A percentile compares a stretch with the other conserved stretches of the same genome.
Evolutionary conservation across 2,329 filamentous ascomycete species (phyloP).

Genomic region (Trichophyton equinum): DNA sequence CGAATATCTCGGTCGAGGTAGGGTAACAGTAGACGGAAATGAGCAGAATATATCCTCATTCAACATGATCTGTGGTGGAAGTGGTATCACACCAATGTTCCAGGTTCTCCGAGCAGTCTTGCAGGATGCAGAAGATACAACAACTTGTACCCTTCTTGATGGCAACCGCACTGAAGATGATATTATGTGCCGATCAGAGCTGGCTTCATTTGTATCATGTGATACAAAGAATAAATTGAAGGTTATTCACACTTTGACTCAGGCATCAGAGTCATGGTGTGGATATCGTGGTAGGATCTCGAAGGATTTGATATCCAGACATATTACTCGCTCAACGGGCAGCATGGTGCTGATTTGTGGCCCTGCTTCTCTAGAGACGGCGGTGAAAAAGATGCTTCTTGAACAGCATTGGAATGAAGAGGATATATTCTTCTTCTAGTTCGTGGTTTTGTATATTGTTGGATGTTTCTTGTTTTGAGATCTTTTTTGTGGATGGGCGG

Average conservation of each 20-base stretch:
- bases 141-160: constrained; percentile 59
- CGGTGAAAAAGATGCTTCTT: neutral
- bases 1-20: constrained; percentile 58
- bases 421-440: constrained; percentile 3
- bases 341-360: constrained; percentile 8
- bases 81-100: constrained; percentile 85
- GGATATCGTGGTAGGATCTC: constrained; percentile 58
- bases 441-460: neutral
- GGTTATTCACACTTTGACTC: constrained; percentile 57
- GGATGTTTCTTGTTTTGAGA: neutral
- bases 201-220: constrained; percentile 49
- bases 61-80: constrained; percentile 77
- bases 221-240: constrained; percentile 45
- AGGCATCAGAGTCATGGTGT: constrained; percentile 51
- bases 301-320: constrained; percentile 12
- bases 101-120: constrained; percentile 68
- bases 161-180: constrained; percentile 68
- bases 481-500: neutral
- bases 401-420: constrained; percentile 1
- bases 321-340: neutral
- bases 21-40: constrained; percentile 48
- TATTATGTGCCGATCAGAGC: constrained; percentile 63
- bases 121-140: constrained; percentile 49
- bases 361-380: neutral
- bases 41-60: constrained; percentile 51